Evolutionary conservation across 495 filamentous ascomycete species (phyloP).

Genomic region (Penicilliopsis zonata): DNA sequence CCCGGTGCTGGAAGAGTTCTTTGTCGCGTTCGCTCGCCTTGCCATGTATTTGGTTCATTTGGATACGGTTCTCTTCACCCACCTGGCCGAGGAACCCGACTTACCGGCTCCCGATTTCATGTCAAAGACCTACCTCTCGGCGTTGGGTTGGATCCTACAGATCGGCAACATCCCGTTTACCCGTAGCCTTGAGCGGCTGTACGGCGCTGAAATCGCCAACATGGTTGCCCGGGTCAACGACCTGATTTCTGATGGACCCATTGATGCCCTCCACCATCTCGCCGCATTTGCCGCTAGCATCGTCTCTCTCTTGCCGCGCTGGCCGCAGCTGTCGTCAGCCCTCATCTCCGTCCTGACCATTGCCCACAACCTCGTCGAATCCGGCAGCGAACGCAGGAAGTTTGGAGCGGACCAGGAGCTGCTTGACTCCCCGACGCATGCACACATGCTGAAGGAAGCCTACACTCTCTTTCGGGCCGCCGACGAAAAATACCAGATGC

Average conservation of each 20-base stretch:
- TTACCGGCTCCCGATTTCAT: slow-evolving; percentile 12
- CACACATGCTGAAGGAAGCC: slow-evolving; percentile 8
- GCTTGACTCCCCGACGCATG: slow-evolving; percentile 6
- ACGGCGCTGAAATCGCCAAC: slow-evolving; percentile 10
- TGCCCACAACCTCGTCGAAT: slow-evolving; percentile 13
- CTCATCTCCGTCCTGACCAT: slow-evolving; percentile 11
- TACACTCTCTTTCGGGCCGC: slow-evolving; percentile 17
- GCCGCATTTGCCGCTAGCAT: slow-evolving; percentile 15
- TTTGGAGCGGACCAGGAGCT: slow-evolving; percentile 7
- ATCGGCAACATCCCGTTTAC: slow-evolving; percentile 20
- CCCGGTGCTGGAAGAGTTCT: slow-evolving; percentile 22
- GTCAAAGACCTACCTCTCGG: slow-evolving; percentile 16
- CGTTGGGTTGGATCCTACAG: slow-evolving; percentile 20
- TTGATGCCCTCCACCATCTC: slow-evolving; percentile 11
- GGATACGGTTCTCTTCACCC: slow-evolving; percentile 16
- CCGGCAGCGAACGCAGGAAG: slow-evolving; percentile 11
- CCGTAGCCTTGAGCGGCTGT: slow-evolving; percentile 12
- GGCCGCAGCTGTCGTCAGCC: slow-evolving; percentile 11
- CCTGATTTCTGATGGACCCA: slow-evolving; percentile 13
- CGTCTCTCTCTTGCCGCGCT: slow-evolving; percentile 12
- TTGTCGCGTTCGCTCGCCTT: slow-evolving; percentile 21
- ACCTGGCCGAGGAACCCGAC: slow-evolving; percentile 15
- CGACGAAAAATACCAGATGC: slow-evolving; percentile 21
- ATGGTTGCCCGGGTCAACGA: slow-evolving; percentile 18
- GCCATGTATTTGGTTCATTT: slow-evolving; percentile 23